Evolutionary conservation across 345 rosid genomes (phyloP), one percentile per base, ranked within the genome.

Genomic region (Cochlearia excelsa): DNA sequence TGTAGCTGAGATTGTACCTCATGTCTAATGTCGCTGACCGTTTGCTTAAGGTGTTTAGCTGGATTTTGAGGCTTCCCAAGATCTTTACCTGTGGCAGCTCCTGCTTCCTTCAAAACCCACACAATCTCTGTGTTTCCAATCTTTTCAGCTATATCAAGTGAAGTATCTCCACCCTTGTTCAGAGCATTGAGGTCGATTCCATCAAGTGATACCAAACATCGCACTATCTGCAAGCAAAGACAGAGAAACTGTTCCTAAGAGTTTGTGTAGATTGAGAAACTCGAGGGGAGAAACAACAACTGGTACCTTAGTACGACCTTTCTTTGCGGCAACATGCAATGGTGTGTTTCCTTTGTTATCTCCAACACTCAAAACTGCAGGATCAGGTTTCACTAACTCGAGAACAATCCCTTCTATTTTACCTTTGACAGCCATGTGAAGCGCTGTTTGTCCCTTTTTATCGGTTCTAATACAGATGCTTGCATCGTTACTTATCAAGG

Each of bases 351-450:
- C 99, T 67, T 84, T 90, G 40, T 84, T 90, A 68, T 94, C 99
- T 77, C 76, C 93, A 73, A 81, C 70, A 37, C 66, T 66, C 74
- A 85, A 63, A 68, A 90, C 81, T 1, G 90, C 69, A 33, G 78
- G 64, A 66, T 90, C 88, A 47, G 96, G 95, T 59, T 78, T 87
- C 55, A 87, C 68, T 75, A 94, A 75, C 68, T 94, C 99, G 54
- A 84, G 66, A 66, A 90, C 88, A 10, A 94, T 81, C 62, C 76
- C 92, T 52, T 82, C 90, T 53, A 78, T 87, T 68, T 90, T 96
- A 67, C 99, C 97, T 75, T 90, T 94, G 23, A 87, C 97, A 40
- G 99, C 96, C 99, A 94, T 94, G 77, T 94, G 99, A 54, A 94
- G 68, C 26, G 96, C 97, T 29, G 95, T 83, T 82, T 94, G 97